Conservation (phyloP, 306 rosid species). For the Gillenia trifoliata region DNA sequence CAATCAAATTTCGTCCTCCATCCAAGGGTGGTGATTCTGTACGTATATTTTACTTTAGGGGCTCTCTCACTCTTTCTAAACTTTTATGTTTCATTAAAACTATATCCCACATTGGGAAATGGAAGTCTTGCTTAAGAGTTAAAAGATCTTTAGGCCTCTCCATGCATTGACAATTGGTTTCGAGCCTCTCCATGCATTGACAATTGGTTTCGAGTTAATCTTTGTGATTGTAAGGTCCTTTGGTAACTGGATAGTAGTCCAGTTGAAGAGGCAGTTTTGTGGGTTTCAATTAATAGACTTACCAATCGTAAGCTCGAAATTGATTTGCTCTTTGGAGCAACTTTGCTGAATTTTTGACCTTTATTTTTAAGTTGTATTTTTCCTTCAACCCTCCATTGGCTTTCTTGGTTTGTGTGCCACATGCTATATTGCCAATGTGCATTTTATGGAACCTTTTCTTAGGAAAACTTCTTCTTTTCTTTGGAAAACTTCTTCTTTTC, state of each 20-base stretch:
- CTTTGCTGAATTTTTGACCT: background rate
- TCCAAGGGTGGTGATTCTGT: slow-evolving; percentile 76
- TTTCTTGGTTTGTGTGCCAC: background rate
- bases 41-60: slow-evolving; percentile 25
- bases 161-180: background rate
- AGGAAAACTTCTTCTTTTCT: background rate
- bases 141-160: background rate
- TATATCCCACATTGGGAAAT: background rate
- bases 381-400: background rate
- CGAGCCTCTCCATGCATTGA: background rate
- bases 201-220: background rate
- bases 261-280: too few relatives aligned
- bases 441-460: background rate
- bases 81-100: background rate
- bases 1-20: slow-evolving; percentile 90
- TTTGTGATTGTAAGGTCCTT: background rate
- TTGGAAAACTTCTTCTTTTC: background rate
- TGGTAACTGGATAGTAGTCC: background rate
- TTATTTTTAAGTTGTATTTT: background rate
- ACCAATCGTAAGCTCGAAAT: background rate
- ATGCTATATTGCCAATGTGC: background rate
- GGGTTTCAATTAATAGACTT: background rate
- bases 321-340: background rate
- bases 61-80: background rate
- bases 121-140: background rate